phyloP scores from a whole-genome alignment of 148 eudicot species.

The Cornus suecica region DNA sequence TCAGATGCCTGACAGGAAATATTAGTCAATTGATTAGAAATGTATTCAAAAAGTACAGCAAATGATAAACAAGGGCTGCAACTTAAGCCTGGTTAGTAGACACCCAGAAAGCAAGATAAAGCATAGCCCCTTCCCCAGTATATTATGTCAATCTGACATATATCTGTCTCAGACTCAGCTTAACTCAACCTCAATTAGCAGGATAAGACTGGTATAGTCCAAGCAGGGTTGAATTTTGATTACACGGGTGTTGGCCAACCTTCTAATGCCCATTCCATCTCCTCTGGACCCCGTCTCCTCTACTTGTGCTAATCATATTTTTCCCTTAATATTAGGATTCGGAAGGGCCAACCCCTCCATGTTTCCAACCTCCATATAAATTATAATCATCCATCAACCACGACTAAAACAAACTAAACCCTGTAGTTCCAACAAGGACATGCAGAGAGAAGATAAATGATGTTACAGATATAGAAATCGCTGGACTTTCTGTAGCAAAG shows the following conservation, averaged over 20 bases:
- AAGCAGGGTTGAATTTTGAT: background rate
- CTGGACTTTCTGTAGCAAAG: background rate
- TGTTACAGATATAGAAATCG: background rate
- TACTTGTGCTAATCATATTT: background rate
- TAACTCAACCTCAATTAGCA: background rate
- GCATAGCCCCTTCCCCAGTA: background rate
- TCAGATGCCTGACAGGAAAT: constrained; percentile 44
- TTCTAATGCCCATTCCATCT: background rate
- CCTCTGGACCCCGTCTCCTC: background rate
- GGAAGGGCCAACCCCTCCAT: background rate
- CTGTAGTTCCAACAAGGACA: background rate
- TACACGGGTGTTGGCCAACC: background rate
- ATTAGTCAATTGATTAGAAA: constrained; percentile 10
- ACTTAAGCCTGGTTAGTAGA: background rate
- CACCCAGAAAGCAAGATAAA: background rate
- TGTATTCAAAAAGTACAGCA: background rate
- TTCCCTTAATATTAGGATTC: background rate
- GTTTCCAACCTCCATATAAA: background rate
- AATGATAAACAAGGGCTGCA: background rate
- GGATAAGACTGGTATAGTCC: background rate
- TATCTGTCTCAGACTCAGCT: background rate
- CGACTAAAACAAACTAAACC: background rate
- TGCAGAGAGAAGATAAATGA: background rate
- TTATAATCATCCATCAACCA: too few relatives aligned
- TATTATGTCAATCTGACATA: background rate